These are phyloP conservation scores for Durotheca rogersii DNA, from an alignment of 495 filamentous ascomycete species.

Conservation along the genomic window DNA sequence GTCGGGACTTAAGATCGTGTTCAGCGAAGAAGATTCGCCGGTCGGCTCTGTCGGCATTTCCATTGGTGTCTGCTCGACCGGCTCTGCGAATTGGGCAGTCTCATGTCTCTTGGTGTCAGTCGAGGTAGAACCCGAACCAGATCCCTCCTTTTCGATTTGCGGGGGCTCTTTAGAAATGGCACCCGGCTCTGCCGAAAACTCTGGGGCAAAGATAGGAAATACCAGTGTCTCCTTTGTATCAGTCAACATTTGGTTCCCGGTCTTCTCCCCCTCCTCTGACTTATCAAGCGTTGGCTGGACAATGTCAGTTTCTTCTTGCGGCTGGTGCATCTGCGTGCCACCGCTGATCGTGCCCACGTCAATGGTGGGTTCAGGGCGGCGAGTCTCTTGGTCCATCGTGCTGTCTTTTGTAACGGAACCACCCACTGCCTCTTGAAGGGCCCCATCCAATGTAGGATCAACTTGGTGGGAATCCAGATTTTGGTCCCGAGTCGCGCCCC, in stretches of 20 bases:
- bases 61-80: constrained; percentile 19
- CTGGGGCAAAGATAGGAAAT: constrained; percentile 3
- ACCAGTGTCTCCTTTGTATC: constrained; percentile 6
- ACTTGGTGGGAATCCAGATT: constrained; percentile 16
- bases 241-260: background rate
- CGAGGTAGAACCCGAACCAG: constrained; percentile 2
- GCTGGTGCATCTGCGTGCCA: constrained; percentile 1
- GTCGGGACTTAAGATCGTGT: constrained; percentile 11
- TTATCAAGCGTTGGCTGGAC: background rate
- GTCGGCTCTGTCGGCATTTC: constrained; percentile 12
- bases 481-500: constrained; percentile 17
- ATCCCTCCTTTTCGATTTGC: constrained; percentile 11
- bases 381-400: constrained; percentile 1
- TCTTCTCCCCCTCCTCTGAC: constrained; percentile 1
- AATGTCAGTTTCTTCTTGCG: constrained; percentile 1
- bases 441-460: constrained; percentile 4
- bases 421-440: constrained; percentile 5
- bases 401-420: constrained; percentile 3
- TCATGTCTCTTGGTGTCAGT: constrained; percentile 25
- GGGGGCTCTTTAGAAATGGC: constrained; percentile 1
- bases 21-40: constrained; percentile 4
- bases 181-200: constrained; percentile 12
- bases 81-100: constrained; percentile 27
- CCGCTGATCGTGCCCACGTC: constrained; percentile 1
- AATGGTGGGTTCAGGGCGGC: constrained; percentile 1